Base-by-base conservation (phyloP, 345 rosid genomes). In the Citrus inodora region DNA sequence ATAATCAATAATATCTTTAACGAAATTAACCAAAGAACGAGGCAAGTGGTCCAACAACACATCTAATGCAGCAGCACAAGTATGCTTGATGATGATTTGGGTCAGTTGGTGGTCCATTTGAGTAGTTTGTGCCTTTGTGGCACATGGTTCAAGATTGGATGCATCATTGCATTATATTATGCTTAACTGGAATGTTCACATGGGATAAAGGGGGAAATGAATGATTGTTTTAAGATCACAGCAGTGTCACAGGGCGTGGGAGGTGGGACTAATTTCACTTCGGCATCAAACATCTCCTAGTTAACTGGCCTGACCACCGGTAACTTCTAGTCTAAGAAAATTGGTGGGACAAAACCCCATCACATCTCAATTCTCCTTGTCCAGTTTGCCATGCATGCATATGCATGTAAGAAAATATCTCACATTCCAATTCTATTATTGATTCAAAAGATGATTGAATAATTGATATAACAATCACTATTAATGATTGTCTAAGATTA, bases 81-180 rank as follows among this genome's bases (percentile, higher is more conserved):
- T 30, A 10, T 6, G 61, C 5, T 48, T 64, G 70, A 2, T 22
- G 40, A 19, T 35, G 65, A 21, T 46, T 75, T 28, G 21, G 38
- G 27, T 42, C 22, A 35, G 58, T 53, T 53, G 64, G 71, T 76
- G 78, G 71, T 48, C 78, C 72, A 66, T 7, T 22, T 63, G 46
- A 46, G 5, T 51, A 33, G 27, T 4, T 32, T 51, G 56, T n/a
- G 72, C 73, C 79, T 4, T 11, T 75, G 58, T 7, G 65, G 79
- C 79, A 76, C 79, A 76, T 76, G 79, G 38, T 35, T 66, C 35
- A n/a, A 76, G 65, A 66, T 76, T 53, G 37, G 62, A 24, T 76
- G 24, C 19, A 67, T 67, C 33, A 76, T 76, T 76, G 73, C 79
- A 25, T 11, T 32, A 25, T 32, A 30, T 48, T 3, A 21, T 42